Evolutionary conservation across 176 grass and related monocot species (phyloP), one percentile per base, ranked within the genome.

Genomic region (Carex littledalei): DNA sequence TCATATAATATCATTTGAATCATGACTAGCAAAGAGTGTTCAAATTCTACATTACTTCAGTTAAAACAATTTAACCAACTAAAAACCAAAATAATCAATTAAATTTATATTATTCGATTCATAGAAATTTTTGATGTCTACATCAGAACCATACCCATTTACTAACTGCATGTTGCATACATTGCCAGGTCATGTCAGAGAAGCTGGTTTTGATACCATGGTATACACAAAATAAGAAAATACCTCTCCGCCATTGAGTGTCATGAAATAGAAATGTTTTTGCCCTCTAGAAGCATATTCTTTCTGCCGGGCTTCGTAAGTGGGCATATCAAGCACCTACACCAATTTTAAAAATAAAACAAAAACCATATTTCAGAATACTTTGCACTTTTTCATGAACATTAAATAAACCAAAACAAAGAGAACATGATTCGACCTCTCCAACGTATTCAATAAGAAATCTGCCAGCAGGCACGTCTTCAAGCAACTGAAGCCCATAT

Each of bases 261-360:
- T 86, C 97, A 99, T 99, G 89, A 99, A 99, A 79, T 99, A 99
- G 86, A 99, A 99, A 94, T 99, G 97, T 77, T 94, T 99, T 92
- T 94, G 93, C 64, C 90, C 89, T 89, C 90, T 95, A 68, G 88
- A 94, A 70, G 93, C 97, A 80, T 99, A 99, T 83, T 92, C 84
- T 74, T 81, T 91, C 90, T 99, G 97, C 20, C 97, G 88, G 57
- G 90, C 85, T 87, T 96, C 93, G 80, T 99, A 96, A 68, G 93
- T 84, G 20, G 37, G 29, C 89, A 99, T 88, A 90, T 96, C 93
- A 91, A 99, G 93, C 8, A 96, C 97, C 97, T 99, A 59, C 76
- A 24, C 57, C 55, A 87, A 89, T 26, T 86, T 86, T 0, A 32
- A 18, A 21, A 86, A n/a, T n/a, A n/a, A 55, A 47, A 81, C 8